phyloP scores from a whole-genome alignment of 129 eudicot genomes.

The Chrysanthemum makinoi region DNA sequence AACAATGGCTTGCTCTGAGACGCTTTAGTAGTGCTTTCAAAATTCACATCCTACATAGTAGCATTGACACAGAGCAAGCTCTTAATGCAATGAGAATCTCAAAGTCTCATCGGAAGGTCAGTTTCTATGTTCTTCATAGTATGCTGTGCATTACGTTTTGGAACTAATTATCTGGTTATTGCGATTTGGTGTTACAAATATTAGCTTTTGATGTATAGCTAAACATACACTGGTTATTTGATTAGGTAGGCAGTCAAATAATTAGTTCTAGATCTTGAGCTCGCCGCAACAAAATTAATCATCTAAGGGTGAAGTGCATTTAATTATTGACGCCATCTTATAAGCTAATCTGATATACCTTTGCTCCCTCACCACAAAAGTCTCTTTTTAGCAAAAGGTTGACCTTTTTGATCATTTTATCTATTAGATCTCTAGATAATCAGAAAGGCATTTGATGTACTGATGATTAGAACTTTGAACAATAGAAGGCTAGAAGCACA shows the following conservation, averaged over 20 bases:
- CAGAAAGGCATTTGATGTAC: no score
- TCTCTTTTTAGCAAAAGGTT: no score
- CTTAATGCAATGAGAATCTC: conserved; percentile 83
- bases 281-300: background rate
- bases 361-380: no score
- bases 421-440: no score
- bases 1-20: conserved; percentile 73
- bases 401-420: no score
- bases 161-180: background rate
- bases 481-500: no score
- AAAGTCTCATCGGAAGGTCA: conserved; percentile 83
- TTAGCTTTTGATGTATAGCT: background rate
- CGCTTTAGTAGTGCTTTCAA: conserved; percentile 56
- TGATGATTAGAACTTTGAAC: no score
- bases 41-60: conserved; percentile 86
- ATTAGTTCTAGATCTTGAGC: background rate
- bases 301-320: no score
- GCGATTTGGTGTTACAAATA: background rate
- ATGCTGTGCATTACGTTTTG: conserved; percentile 2
- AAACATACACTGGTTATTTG: background rate
- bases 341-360: no score
- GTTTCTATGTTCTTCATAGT: conserved; percentile 17
- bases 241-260: background rate
- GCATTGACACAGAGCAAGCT: conserved; percentile 93
- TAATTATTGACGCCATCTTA: no score